phyloP scores from a whole-genome alignment of 495 filamentous ascomycete genomes.

The Pseudotulostoma volvatum region DNA sequence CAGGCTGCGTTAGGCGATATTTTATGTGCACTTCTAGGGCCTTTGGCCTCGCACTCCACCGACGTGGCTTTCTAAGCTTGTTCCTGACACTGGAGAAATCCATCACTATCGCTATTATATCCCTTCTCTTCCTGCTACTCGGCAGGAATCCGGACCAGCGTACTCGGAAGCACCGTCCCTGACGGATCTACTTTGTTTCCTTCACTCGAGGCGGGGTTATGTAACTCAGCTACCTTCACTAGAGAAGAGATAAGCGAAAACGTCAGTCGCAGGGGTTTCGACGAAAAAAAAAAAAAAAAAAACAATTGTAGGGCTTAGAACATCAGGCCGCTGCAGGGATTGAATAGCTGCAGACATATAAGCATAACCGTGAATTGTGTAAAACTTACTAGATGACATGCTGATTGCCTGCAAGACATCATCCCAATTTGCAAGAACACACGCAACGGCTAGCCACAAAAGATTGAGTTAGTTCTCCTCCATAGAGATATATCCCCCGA shows the following conservation, averaged over 20 bases:
- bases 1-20: too few relatives aligned
- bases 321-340: neutral
- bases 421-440: conserved; percentile 89
- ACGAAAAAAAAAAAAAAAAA: conserved; percentile 1
- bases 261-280: conserved; percentile 5
- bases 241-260: conserved; percentile 1
- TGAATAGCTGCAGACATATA: neutral
- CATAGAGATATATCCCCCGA: too few relatives aligned
- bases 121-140: conserved; percentile 12
- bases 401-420: conserved; percentile 85
- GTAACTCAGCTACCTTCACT: conserved; percentile 14
- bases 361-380: neutral
- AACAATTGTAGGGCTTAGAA: neutral
- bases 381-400: conserved; percentile 76
- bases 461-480: conserved; percentile 1
- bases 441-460: conserved; percentile 58
- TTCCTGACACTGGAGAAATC: too few relatives aligned
- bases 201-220: conserved; percentile 5
- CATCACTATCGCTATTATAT: too few relatives aligned
- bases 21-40: too few relatives aligned
- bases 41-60: too few relatives aligned
- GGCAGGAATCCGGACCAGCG: conserved; percentile 26
- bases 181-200: conserved; percentile 3
- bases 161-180: conserved; percentile 17
- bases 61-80: too few relatives aligned